Evolutionary conservation across 495 filamentous ascomycete species (phyloP), one percentile per base, ranked within the genome.

Genomic region (Talaromyces ruber): DNA sequence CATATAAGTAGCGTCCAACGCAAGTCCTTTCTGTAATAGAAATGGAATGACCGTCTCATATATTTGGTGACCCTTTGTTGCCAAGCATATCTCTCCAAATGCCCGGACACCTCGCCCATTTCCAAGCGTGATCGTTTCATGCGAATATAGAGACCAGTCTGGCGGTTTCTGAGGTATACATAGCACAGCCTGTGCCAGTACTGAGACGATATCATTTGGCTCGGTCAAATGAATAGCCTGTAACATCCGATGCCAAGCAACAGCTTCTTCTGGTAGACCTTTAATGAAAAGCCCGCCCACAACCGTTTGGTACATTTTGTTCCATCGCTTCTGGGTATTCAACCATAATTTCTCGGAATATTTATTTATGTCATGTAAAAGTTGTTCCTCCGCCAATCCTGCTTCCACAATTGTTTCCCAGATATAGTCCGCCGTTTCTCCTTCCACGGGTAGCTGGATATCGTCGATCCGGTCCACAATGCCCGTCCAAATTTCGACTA

Each of bases 31-130:
- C 5, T 72, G 64, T 62, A 82, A 79, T 1, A 91, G 71, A n/a
- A 71, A 71, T 6, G 82, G 78, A 11, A 95, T 79, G 24, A 88
- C 66, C 4, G 70, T 72, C 28, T 83, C 82, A 67, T 93, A 93
- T 3, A 90, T 71, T 29, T 78, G 70, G 58, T 80, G 81, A 26
- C 67, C 72, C 11, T 68, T 29, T 5, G 63, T 68, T 5, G 67
- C 81, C 65, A 32, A 70, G 66, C 73, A 84, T 70, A 77, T 81
- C n/a, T 54, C 67, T 62, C 72, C 85, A 78, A 72, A 88, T 56
- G 56, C 73, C 62, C 66, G 52, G 60, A 76, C 25, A 29, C 68
- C 66, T 14, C 64, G 62, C 6, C 61, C 51, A 25, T 43, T 63
- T 68, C 52, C 52, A 63, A 56, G 45, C 62, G 39, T 21, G 18